These are phyloP conservation scores for Atractiella rhizophila DNA, from an alignment of 768 basidiomycete genomes.

Conservation along the genomic window DNA sequence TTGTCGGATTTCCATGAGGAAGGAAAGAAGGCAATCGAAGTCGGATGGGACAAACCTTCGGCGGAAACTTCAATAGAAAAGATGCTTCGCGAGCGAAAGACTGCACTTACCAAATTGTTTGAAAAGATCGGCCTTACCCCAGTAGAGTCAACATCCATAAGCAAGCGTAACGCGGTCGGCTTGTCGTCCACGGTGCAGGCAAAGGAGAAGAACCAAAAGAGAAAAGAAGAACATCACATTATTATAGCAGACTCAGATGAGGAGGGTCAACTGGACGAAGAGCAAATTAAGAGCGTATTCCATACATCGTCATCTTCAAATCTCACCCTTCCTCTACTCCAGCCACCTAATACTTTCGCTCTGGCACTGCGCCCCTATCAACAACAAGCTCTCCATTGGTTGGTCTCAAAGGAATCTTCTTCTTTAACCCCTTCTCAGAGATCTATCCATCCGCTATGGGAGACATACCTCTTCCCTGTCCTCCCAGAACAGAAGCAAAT, in stretches of 20 bases:
- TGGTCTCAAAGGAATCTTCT: constrained; percentile 62
- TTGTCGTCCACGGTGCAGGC: no score
- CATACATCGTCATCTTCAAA: not conserved
- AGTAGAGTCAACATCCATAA: no score
- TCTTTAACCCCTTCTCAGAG: constrained; percentile 38
- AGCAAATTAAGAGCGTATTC: constrained; percentile 4
- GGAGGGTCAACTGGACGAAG: constrained; percentile 4
- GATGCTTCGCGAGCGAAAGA: not conserved
- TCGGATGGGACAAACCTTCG: not conserved
- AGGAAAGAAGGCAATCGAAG: not conserved
- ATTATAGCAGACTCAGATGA: not conserved
- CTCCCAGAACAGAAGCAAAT: constrained; percentile 38
- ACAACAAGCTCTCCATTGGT: constrained; percentile 85
- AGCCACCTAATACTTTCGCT: constrained; percentile 21
- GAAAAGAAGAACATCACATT: constrained; percentile 2
- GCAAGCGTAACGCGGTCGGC: no score
- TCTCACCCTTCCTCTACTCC: constrained; percentile 19
- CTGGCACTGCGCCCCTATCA: constrained; percentile 62
- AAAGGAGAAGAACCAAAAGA: no score
- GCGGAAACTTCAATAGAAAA: not conserved
- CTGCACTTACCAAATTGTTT: not conserved
- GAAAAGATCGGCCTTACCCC: constrained; percentile 1
- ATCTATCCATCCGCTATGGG: constrained; percentile 87
- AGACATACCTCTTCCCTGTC: constrained; percentile 55
- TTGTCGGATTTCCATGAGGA: no score